These are phyloP conservation scores for Penicillium sp. DNA, from an alignment of 2,329 filamentous ascomycete species.

Conservation along the genomic window DNA sequence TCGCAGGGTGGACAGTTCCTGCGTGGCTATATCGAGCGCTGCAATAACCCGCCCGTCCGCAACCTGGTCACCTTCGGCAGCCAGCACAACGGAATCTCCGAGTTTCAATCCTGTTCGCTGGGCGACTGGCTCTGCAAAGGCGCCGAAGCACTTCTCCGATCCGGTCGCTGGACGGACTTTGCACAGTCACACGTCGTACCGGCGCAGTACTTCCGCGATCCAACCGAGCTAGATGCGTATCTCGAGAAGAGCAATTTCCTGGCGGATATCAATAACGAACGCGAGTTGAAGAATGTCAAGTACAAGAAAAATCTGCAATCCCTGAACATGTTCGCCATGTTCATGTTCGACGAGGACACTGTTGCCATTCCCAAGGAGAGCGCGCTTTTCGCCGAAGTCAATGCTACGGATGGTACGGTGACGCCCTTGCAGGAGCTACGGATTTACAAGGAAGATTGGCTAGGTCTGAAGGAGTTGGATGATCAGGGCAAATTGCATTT, in stretches of 20 bases:
- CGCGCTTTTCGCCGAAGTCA: slow-evolving; percentile 87
- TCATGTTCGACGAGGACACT: slow-evolving; percentile 82
- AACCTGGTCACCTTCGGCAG: slow-evolving; percentile 86
- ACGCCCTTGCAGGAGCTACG: slow-evolving; percentile 69
- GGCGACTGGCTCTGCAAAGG: slow-evolving; percentile 80
- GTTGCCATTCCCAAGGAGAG: slow-evolving; percentile 89
- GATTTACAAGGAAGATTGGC: slow-evolving; percentile 90
- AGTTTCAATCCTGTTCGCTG: slow-evolving; percentile 73
- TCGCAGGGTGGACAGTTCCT: slow-evolving; percentile 96
- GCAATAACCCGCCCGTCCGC: slow-evolving; percentile 73
- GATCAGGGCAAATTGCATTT: slow-evolving; percentile 78
- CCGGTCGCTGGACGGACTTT: slow-evolving; percentile 77
- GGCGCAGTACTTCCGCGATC: slow-evolving; percentile 90
- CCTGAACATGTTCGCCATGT: slow-evolving; percentile 83
- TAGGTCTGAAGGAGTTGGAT: slow-evolving; percentile 80
- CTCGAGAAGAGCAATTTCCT: slow-evolving; percentile 83
- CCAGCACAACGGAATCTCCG: slow-evolving; percentile 88
- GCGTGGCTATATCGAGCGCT: slow-evolving; percentile 86
- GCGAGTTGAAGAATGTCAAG: slow-evolving; percentile 68
- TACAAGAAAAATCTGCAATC: slow-evolving; percentile 73
- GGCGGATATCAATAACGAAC: slow-evolving; percentile 96
- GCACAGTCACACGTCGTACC: slow-evolving; percentile 83
- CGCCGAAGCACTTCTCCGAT: slow-evolving; percentile 75
- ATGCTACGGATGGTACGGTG: slow-evolving; percentile 64
- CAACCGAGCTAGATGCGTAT: slow-evolving; percentile 69